These are phyloP conservation scores for Darksidea phi DNA, from an alignment of 495 filamentous ascomycete species.

Conservation along the genomic window DNA sequence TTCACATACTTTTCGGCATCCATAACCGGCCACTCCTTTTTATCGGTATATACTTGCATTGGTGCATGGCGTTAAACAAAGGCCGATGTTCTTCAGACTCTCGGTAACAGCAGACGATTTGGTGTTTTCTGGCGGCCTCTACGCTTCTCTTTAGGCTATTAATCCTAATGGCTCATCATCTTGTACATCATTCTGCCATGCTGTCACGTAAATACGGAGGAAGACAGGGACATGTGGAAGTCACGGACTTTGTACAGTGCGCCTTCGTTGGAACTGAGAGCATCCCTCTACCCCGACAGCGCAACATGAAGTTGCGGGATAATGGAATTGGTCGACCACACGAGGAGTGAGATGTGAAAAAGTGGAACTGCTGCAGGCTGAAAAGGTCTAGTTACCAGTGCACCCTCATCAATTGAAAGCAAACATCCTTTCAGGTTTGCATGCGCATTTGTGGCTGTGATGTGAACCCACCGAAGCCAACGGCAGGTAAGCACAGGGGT, in stretches of 20 bases:
- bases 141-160: not conserved
- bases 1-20: not conserved
- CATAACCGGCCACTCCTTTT: not conserved
- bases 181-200: conserved; percentile 15
- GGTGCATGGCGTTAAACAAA: conserved; percentile 13
- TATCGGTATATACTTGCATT: conserved; percentile 15
- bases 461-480: no score
- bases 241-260: not conserved
- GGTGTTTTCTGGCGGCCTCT: not conserved
- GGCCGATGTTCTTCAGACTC: not conserved
- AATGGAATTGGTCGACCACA: not conserved
- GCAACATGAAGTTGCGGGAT: not conserved
- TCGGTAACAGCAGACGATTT: not conserved
- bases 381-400: no score
- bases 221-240: not conserved
- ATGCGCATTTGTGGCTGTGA: no score
- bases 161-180: not conserved
- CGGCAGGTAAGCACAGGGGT: no score
- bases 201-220: conserved; percentile 26
- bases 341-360: not conserved
- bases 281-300: not conserved
- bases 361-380: no score
- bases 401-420: no score
- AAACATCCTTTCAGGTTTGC: no score
- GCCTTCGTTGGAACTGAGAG: not conserved